Evolutionary conservation across 345 rosid species (phyloP).

Genomic region (Odontarrhena argentea): DNA sequence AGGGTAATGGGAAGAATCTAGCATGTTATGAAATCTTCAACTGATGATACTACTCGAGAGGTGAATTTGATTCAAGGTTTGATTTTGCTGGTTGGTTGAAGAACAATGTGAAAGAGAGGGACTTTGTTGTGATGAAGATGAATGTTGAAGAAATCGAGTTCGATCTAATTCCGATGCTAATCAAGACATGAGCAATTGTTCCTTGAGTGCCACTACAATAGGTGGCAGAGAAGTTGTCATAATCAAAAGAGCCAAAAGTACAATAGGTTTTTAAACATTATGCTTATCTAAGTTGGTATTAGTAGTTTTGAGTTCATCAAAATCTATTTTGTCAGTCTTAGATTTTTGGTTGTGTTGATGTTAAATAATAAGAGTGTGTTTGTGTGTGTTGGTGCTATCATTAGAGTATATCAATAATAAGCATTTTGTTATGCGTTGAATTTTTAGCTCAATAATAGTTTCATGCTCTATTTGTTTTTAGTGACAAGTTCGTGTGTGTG

Average conservation of each 20-base stretch:
- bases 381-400: too few species aligned
- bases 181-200: conserved; percentile 88
- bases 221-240: conserved; percentile 99
- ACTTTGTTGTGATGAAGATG: conserved; percentile 99
- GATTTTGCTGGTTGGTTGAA: conserved; percentile 95
- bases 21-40: conserved; percentile 45
- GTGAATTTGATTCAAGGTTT: conserved; percentile 76
- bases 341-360: too few species aligned
- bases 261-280: conserved; percentile 39
- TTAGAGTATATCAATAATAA: too few species aligned
- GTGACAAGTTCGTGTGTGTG: too few species aligned
- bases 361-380: too few species aligned
- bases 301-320: too few species aligned
- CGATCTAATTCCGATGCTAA: conserved; percentile 79
- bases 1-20: conserved; percentile 99
- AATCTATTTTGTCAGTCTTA: too few species aligned
- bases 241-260: conserved; percentile 89
- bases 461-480: too few species aligned
- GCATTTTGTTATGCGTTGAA: too few species aligned
- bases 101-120: conserved; percentile 68
- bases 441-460: too few species aligned
- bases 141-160: conserved; percentile 99
- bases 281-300: too few species aligned
- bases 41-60: conserved; percentile 46
- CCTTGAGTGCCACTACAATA: conserved; percentile 93